Evolutionary conservation across 257 asterid genomes (phyloP).

Genomic region (Salvia splendens): DNA sequence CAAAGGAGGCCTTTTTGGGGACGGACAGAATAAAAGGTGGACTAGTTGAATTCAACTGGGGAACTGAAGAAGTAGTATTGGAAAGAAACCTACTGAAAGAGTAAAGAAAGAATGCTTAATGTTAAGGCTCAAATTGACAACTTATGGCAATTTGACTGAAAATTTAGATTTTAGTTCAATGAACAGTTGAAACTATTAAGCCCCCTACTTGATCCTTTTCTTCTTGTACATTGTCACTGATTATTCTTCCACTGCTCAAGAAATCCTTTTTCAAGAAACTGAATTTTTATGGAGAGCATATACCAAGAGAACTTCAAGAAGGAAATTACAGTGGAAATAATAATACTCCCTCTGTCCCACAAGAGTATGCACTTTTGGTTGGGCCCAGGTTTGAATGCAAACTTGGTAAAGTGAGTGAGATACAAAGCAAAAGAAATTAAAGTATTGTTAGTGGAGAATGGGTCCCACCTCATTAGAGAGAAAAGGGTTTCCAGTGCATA

Average conservation of each 20-base stretch:
- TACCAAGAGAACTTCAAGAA: not conserved
- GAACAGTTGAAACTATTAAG: not conserved
- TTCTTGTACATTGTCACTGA: not conserved
- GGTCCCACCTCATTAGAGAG: no score
- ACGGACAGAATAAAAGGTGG: no score
- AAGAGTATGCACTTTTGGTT: no score
- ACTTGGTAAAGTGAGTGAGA: no score
- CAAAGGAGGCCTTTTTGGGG: no score
- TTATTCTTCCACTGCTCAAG: not conserved
- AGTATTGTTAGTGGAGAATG: no score
- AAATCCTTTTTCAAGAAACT: not conserved
- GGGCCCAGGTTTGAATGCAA: no score
- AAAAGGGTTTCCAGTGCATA: no score
- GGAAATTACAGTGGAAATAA: not conserved
- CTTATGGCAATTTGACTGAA: not conserved
- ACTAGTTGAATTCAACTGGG: not conserved
- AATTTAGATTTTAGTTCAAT: slow-evolving; percentile 14
- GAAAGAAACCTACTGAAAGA: not conserved
- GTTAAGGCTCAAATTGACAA: not conserved
- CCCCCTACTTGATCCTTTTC: slow-evolving; percentile 12
- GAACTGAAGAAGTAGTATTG: not conserved
- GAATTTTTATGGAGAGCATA: not conserved
- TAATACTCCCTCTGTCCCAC: no score
- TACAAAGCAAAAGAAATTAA: no score
- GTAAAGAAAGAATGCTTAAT: not conserved